A percentile compares a stretch with the other conserved stretches of the same genome.
Conservation (phyloP, 768 basidiomycete genomes). For the Kwoniella mangroviensis region DNA sequence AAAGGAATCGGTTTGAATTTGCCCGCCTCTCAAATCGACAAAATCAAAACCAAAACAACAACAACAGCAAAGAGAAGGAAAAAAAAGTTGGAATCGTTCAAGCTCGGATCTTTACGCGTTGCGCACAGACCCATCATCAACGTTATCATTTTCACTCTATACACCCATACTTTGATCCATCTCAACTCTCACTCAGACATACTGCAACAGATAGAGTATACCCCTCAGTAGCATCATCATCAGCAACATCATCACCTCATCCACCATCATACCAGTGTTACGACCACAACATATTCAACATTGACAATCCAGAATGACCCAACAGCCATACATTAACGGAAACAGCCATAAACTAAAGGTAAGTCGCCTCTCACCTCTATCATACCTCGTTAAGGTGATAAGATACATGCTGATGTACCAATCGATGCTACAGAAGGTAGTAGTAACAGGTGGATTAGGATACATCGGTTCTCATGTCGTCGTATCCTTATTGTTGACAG, state of each 20-base stretch:
- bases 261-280: not conserved
- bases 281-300: not conserved
- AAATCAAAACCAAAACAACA: not conserved
- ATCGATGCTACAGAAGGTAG: slow-evolving; percentile 21
- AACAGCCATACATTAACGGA: not conserved
- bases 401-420: not conserved
- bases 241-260: not conserved
- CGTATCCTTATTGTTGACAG: slow-evolving; percentile 79
- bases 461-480: slow-evolving; percentile 88
- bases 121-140: slow-evolving; percentile 2
- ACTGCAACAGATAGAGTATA: not conserved
- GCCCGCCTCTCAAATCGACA: not conserved
- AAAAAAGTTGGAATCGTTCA: not conserved
- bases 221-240: not conserved
- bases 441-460: slow-evolving; percentile 53
- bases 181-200: not conserved
- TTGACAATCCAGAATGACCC: not conserved
- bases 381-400: too few relatives aligned
- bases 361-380: not conserved
- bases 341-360: slow-evolving; percentile 5
- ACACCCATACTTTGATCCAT: not conserved
- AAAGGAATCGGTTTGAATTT: too few relatives aligned
- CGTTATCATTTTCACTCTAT: not conserved
- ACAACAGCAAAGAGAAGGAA: not conserved
- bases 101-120: slow-evolving; percentile 13